phyloP scores from a whole-genome alignment of 2,329 filamentous ascomycete genomes.

The Cytospora paraplurivora region DNA sequence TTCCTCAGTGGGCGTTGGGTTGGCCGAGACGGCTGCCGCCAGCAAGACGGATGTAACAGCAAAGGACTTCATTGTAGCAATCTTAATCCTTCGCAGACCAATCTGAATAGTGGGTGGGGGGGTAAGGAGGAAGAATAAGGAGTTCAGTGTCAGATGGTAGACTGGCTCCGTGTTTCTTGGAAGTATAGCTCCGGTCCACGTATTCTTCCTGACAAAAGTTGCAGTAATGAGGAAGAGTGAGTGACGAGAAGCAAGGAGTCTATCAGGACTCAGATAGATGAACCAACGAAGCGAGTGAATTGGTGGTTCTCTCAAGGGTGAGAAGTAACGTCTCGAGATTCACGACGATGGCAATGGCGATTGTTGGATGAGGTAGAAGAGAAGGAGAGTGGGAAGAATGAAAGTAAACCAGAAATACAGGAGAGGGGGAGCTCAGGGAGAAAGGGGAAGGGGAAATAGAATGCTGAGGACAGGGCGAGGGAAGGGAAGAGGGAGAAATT shows the following conservation, averaged over 20 bases:
- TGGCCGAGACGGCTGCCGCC: slow-evolving; percentile 49
- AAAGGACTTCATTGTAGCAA: slow-evolving; percentile 51
- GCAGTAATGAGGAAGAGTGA: slow-evolving; percentile 14
- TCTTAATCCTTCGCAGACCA: neutral
- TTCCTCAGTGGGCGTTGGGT: slow-evolving; percentile 52
- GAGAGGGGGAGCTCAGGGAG: neutral
- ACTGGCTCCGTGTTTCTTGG: neutral
- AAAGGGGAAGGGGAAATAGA: slow-evolving; percentile 3
- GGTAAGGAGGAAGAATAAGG: neutral
- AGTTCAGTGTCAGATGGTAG: neutral
- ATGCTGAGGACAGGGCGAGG: neutral
- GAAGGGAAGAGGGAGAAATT: neutral
- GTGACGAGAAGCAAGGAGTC: slow-evolving; percentile 18
- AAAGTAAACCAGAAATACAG: neutral
- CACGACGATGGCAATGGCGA: slow-evolving; percentile 1
- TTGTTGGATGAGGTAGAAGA: slow-evolving; percentile 12
- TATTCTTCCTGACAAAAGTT: slow-evolving; percentile 1
- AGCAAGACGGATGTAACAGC: slow-evolving; percentile 52
- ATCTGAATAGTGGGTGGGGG: neutral
- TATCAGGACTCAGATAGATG: slow-evolving; percentile 18
- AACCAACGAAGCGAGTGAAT: slow-evolving; percentile 29
- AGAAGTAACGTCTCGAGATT: slow-evolving; percentile 16
- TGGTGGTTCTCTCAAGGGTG: slow-evolving; percentile 9
- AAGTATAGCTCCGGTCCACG: neutral
- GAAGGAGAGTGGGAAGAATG: neutral